Percentiles rank a stretch among this genome's conserved stretches.
Conservation (phyloP, 2,329 filamentous ascomycete genomes). For the Aspergillus floridensis region DNA sequence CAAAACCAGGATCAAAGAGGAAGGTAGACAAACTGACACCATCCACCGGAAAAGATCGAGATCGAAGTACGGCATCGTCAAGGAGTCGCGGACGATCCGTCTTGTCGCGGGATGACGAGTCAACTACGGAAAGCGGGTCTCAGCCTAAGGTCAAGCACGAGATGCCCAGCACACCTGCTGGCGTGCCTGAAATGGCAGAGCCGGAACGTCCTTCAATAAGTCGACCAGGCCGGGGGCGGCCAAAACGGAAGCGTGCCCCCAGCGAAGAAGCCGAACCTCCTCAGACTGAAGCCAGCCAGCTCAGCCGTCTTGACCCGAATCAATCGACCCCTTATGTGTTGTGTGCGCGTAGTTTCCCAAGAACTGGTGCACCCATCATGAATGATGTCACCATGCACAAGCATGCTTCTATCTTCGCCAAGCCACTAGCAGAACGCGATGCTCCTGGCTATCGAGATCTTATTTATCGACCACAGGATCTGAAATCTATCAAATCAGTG, state of each 20-base stretch:
- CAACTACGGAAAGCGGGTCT: slow-evolving; percentile 18
- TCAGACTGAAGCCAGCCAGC: slow-evolving; percentile 26
- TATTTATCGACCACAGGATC: slow-evolving; percentile 71
- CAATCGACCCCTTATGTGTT: slow-evolving; percentile 38
- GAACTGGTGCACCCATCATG: slow-evolving; percentile 68
- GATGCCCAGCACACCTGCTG: slow-evolving; percentile 36
- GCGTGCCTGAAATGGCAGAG: slow-evolving; percentile 32
- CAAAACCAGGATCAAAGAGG: slow-evolving; percentile 17
- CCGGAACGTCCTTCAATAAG: slow-evolving; percentile 29
- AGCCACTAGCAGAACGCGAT: slow-evolving; percentile 69
- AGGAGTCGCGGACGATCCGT: slow-evolving; percentile 39
- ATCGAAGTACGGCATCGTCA: slow-evolving; percentile 35
- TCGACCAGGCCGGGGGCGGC: slow-evolving; percentile 26
- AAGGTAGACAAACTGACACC: slow-evolving; percentile 28
- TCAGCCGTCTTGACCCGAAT: slow-evolving; percentile 28
- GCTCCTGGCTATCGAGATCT: slow-evolving; percentile 73
- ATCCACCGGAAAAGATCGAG: slow-evolving; percentile 29
- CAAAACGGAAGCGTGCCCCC: slow-evolving; percentile 43
- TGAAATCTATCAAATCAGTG: slow-evolving; percentile 73
- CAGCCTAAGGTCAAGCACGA: slow-evolving; percentile 32
- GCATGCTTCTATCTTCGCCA: slow-evolving; percentile 75
- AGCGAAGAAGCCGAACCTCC: slow-evolving; percentile 34
- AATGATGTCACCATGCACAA: slow-evolving; percentile 76
- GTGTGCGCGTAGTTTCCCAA: slow-evolving; percentile 52
- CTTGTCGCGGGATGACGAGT: slow-evolving; percentile 34